Evolutionary conservation across 2,329 filamentous ascomycete genomes (phyloP).

Genomic region (Myriosclerotinia duriaeana): DNA sequence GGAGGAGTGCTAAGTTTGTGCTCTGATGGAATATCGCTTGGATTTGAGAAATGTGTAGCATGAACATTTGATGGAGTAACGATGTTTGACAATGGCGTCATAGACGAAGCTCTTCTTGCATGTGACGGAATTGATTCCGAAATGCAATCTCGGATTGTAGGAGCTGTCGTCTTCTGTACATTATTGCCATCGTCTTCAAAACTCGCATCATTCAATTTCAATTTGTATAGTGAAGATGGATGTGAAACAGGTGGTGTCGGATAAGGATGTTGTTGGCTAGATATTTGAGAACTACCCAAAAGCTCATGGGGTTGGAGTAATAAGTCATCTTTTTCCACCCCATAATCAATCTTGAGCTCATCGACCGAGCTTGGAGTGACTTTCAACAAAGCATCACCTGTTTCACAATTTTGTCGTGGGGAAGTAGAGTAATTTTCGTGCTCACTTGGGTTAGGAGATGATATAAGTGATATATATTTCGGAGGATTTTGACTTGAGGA

Average conservation of each 20-base stretch:
- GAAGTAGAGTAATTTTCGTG: slow-evolving; percentile 30
- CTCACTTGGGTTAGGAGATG: slow-evolving; percentile 29
- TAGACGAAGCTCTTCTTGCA: slow-evolving; percentile 48
- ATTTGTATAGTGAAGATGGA: slow-evolving; percentile 47
- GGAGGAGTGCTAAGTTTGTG: slow-evolving; percentile 51
- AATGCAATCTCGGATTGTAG: slow-evolving; percentile 45
- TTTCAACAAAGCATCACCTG: slow-evolving; percentile 32
- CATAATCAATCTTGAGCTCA: slow-evolving; percentile 33
- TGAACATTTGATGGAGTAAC: slow-evolving; percentile 63
- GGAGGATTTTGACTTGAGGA: slow-evolving; percentile 44
- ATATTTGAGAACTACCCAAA: slow-evolving; percentile 31
- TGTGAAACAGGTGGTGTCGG: slow-evolving; percentile 59
- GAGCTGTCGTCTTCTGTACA: slow-evolving; percentile 40
- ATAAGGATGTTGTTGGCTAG: slow-evolving; percentile 46
- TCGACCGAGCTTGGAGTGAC: slow-evolving; percentile 34
- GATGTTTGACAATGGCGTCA: slow-evolving; percentile 62
- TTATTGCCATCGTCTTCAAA: slow-evolving; percentile 43
- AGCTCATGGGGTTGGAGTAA: slow-evolving; percentile 33
- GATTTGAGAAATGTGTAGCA: slow-evolving; percentile 69
- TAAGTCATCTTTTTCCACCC: slow-evolving; percentile 32
- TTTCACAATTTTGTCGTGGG: slow-evolving; percentile 30
- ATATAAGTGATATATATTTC: slow-evolving; percentile 30
- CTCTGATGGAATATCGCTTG: slow-evolving; percentile 54
- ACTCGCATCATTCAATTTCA: slow-evolving; percentile 46
- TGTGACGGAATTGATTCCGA: slow-evolving; percentile 47